These are phyloP conservation scores for Mycena galopus DNA, from an alignment of 768 basidiomycete species.

Conservation along the genomic window DNA sequence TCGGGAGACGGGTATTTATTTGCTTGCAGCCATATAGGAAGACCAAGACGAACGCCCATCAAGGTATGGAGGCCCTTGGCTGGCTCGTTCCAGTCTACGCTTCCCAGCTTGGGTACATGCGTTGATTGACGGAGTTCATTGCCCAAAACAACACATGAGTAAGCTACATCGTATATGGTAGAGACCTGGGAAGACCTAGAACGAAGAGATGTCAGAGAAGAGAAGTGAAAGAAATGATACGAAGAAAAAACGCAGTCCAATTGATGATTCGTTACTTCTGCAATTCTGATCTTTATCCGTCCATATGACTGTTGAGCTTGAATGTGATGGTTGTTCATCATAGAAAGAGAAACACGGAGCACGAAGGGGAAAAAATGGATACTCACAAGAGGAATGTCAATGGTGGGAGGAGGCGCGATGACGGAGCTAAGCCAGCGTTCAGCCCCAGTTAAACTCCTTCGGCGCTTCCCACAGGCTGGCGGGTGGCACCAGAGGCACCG, in stretches of 20 bases:
- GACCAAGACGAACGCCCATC: too few relatives aligned
- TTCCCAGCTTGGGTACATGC: too few relatives aligned
- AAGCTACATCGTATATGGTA: background rate
- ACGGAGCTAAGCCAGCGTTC: too few relatives aligned
- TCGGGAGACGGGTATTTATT: too few relatives aligned
- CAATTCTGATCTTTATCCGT: slow-evolving; percentile 63
- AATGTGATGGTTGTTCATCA: slow-evolving; percentile 71
- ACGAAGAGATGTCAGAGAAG: slow-evolving; percentile 6
- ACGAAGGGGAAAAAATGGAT: slow-evolving; percentile 14
- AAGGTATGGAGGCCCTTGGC: too few relatives aligned
- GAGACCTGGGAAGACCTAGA: background rate
- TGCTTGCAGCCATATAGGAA: too few relatives aligned
- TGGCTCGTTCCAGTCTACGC: too few relatives aligned
- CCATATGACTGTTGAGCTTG: slow-evolving; percentile 78
- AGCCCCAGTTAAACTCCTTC: too few relatives aligned
- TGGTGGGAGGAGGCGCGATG: slow-evolving; percentile 11
- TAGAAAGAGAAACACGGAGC: slow-evolving; percentile 20
- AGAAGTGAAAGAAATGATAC: slow-evolving; percentile 18
- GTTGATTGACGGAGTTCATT: too few relatives aligned
- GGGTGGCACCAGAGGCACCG: too few relatives aligned
- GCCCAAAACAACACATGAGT: background rate
- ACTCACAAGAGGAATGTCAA: slow-evolving; percentile 13
- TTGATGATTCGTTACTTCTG: slow-evolving; percentile 59
- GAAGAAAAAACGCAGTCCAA: slow-evolving; percentile 60
- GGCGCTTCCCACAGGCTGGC: too few relatives aligned